Percentiles rank a stretch among this genome's conserved stretches.
These are phyloP conservation scores for Verticillium nubilum DNA, from an alignment of 2,329 filamentous ascomycete species.

Conservation along the genomic window DNA sequence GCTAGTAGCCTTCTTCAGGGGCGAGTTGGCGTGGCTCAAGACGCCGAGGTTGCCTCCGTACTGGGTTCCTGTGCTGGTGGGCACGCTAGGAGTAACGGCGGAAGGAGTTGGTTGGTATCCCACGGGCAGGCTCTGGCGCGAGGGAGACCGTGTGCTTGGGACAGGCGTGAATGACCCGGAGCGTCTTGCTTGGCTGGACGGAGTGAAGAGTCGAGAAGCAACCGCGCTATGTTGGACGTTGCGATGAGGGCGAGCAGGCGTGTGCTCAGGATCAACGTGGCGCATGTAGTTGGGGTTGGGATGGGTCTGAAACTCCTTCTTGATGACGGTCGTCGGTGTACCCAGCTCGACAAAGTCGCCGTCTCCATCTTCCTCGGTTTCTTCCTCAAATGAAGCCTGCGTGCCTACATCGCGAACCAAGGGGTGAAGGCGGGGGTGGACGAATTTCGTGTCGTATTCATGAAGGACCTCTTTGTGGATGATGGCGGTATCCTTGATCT, in stretches of 20 bases:
- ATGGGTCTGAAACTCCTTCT: slow-evolving; percentile 72
- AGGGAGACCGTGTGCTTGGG: slow-evolving; percentile 19
- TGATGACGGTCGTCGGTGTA: slow-evolving; percentile 57
- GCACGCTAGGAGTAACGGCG: slow-evolving; percentile 16
- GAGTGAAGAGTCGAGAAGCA: slow-evolving; percentile 10
- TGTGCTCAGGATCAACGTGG: slow-evolving; percentile 62
- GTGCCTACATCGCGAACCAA: slow-evolving; percentile 73
- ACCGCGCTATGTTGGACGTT: slow-evolving; percentile 3
- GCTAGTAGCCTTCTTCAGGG: slow-evolving; percentile 70
- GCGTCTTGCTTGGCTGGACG: slow-evolving; percentile 16
- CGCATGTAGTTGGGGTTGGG: slow-evolving; percentile 76
- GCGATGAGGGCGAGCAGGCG: not conserved
- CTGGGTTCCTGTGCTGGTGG: slow-evolving; percentile 18
- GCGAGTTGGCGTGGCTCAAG: slow-evolving; percentile 74
- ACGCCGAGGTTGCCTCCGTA: slow-evolving; percentile 75
- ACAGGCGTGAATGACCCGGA: slow-evolving; percentile 28
- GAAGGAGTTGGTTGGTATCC: slow-evolving; percentile 20
- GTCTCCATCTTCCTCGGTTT: slow-evolving; percentile 21
- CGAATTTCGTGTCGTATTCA: slow-evolving; percentile 95
- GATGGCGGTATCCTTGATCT: slow-evolving; percentile 76
- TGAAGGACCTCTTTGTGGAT: slow-evolving; percentile 89
- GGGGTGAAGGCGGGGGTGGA: slow-evolving; percentile 82
- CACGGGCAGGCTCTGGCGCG: slow-evolving; percentile 28
- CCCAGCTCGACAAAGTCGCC: slow-evolving; percentile 41
- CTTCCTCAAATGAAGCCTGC: slow-evolving; percentile 58